Percentiles rank a stretch among this genome's conserved stretches.
Conservation (phyloP, 495 filamentous ascomycete species). For the Extremus antarcticus region DNA sequence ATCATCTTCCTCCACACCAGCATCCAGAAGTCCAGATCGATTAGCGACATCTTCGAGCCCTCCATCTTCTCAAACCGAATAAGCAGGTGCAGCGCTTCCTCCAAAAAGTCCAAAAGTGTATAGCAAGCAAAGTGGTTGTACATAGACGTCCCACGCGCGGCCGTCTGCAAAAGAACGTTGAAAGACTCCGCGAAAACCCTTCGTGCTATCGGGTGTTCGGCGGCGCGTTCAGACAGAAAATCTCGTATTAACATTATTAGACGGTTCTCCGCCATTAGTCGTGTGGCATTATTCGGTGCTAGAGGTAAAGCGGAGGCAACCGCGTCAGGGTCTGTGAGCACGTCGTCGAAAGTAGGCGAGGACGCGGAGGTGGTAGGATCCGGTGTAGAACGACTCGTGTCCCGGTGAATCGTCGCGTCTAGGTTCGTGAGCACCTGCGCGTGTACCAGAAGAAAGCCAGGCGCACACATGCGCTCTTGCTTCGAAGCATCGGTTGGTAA, state of each 20-base stretch:
- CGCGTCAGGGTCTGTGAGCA: constrained; percentile 62
- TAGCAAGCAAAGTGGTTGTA: constrained; percentile 88
- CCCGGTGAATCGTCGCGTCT: constrained; percentile 75
- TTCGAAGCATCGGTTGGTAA: constrained; percentile 56
- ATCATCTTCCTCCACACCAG: constrained; percentile 73
- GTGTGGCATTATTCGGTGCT: constrained; percentile 58
- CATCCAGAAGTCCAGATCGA: constrained; percentile 87
- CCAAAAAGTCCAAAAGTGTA: constrained; percentile 82
- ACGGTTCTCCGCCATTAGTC: constrained; percentile 85
- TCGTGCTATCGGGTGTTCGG: constrained; percentile 38
- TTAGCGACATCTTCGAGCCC: constrained; percentile 31
- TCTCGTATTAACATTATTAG: constrained; percentile 80
- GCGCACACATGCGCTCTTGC: constrained; percentile 52
- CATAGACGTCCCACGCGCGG: constrained; percentile 63
- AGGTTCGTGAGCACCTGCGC: constrained; percentile 73
- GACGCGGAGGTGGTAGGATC: constrained; percentile 40
- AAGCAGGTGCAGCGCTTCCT: constrained; percentile 59
- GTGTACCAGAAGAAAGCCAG: constrained; percentile 74
- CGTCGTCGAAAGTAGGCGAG: constrained; percentile 64
- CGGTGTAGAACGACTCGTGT: constrained; percentile 37
- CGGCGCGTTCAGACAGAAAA: constrained; percentile 60
- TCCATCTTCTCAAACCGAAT: constrained; percentile 43
- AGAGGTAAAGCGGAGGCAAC: constrained; percentile 48
- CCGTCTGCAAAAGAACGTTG: constrained; percentile 57
- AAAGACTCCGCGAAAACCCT: constrained; percentile 73